Conservation (phyloP, 1,284 basidiomycete species). For the Boletus semigastroideus region DNA sequence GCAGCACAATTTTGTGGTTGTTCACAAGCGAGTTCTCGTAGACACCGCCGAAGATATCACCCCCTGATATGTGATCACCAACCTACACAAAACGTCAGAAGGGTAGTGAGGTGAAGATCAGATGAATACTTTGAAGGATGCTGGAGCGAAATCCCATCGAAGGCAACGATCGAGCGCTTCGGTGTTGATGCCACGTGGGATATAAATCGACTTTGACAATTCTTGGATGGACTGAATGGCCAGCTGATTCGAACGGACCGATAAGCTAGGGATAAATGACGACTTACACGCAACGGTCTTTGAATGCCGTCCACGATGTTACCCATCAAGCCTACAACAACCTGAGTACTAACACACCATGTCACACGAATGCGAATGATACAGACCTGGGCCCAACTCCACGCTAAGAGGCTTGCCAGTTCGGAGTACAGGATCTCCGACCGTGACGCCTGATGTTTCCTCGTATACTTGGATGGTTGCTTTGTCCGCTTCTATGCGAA, state of each 20-base stretch:
- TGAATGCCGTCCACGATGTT: constrained; percentile 99
- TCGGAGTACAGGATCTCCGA: constrained; percentile 95
- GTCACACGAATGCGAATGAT: not conserved
- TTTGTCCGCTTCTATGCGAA: constrained; percentile 95
- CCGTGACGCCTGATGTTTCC: constrained; percentile 96
- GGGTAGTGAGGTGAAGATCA: not conserved
- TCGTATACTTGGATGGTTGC: constrained; percentile 99
- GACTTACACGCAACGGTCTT: constrained; percentile 77
- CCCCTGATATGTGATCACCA: constrained; percentile 96
- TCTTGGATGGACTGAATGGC: constrained; percentile 84
- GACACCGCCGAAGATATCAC: constrained; percentile 94
- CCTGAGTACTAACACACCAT: constrained; percentile 7
- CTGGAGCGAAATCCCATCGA: constrained; percentile 97
- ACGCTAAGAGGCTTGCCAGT: constrained; percentile 98
- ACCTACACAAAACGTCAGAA: constrained; percentile 48
- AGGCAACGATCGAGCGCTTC: constrained; percentile 87
- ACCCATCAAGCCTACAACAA: constrained; percentile 80
- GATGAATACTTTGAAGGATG: constrained; percentile 64
- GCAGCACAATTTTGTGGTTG: constrained; percentile 97
- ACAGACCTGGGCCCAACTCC: constrained; percentile 90
- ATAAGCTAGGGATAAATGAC: constrained; percentile 7
- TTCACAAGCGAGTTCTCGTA: constrained; percentile 97
- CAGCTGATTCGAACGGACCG: constrained; percentile 18
- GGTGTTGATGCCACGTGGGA: constrained; percentile 97
- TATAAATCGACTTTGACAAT: constrained; percentile 96